phyloP scores from a whole-genome alignment of 2,329 filamentous ascomycete genomes.

The Scedosporium minutisporum region DNA sequence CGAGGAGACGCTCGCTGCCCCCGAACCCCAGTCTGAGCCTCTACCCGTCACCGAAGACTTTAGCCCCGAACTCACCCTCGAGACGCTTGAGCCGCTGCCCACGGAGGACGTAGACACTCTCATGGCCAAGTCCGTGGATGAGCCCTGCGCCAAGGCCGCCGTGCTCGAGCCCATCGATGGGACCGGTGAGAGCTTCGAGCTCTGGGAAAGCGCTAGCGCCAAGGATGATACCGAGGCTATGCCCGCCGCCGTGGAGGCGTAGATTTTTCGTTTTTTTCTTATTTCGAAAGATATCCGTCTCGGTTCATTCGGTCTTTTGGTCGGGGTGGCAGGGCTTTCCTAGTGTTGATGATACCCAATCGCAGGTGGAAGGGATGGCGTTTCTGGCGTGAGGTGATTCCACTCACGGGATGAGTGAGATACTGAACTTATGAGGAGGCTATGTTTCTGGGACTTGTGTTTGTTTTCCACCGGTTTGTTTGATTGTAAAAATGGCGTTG shows the following conservation, averaged over 20 bases:
- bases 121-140: constrained; percentile 20
- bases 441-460: no score
- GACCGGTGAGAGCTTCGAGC: constrained; percentile 51
- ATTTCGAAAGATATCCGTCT: background rate
- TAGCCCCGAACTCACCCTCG: constrained; percentile 12
- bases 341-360: background rate
- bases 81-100: constrained; percentile 10
- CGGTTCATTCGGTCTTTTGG: background rate
- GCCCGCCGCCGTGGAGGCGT: background rate
- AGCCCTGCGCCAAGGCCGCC: constrained; percentile 25
- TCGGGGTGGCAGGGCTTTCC: background rate
- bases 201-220: constrained; percentile 62
- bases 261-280: background rate
- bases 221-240: constrained; percentile 42
- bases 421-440: no score
- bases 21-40: background rate
- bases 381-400: no score
- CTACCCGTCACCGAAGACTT: constrained; percentile 5
- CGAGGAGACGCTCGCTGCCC: background rate
- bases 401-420: no score
- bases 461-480: no score
- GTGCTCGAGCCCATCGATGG: constrained; percentile 47
- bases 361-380: no score
- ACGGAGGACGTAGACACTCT: constrained; percentile 24
- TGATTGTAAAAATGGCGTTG: no score